A percentile compares a stretch with the other conserved stretches of the same genome.
Conservation (phyloP, 257 asterid species). For the Leonotis leonurus region DNA sequence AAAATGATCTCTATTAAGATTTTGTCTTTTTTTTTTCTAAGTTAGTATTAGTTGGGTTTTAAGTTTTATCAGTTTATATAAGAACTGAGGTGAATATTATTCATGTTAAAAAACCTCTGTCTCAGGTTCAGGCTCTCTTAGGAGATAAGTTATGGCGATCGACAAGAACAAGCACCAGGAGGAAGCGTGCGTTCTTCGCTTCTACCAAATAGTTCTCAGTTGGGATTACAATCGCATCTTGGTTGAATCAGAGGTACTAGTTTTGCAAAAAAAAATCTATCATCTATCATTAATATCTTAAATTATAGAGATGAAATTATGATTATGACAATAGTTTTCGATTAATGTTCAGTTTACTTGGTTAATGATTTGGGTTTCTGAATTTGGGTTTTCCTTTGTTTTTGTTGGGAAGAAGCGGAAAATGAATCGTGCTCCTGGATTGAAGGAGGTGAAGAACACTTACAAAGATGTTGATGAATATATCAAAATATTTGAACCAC, state of each 20-base stretch:
- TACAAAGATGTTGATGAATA: conserved; percentile 75
- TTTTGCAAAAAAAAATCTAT: background rate
- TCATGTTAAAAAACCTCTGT: too few relatives aligned
- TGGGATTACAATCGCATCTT: conserved; percentile 82
- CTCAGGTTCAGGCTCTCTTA: too few relatives aligned
- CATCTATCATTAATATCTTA: background rate
- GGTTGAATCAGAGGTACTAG: conserved; percentile 49
- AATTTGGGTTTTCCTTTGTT: background rate
- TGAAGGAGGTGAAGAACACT: conserved; percentile 57
- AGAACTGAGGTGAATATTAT: too few relatives aligned
- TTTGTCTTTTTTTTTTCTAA: too few relatives aligned
- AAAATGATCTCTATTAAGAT: too few relatives aligned
- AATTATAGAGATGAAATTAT: too few relatives aligned
- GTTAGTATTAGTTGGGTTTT: too few relatives aligned
- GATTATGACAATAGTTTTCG: background rate
- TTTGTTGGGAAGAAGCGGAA: conserved; percentile 26
- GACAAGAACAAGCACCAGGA: conserved; percentile 59
- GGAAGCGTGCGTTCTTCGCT: conserved; percentile 55
- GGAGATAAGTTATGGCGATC: conserved; percentile 61
- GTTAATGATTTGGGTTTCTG: background rate
- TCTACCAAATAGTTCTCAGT: conserved; percentile 66
- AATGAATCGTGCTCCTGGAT: conserved; percentile 26
- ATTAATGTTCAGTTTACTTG: background rate
- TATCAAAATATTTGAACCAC: conserved; percentile 70
- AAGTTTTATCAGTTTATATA: too few relatives aligned